phyloP scores from a whole-genome alignment of 2,329 filamentous ascomycete species.

The Penicillium vulpinum region DNA sequence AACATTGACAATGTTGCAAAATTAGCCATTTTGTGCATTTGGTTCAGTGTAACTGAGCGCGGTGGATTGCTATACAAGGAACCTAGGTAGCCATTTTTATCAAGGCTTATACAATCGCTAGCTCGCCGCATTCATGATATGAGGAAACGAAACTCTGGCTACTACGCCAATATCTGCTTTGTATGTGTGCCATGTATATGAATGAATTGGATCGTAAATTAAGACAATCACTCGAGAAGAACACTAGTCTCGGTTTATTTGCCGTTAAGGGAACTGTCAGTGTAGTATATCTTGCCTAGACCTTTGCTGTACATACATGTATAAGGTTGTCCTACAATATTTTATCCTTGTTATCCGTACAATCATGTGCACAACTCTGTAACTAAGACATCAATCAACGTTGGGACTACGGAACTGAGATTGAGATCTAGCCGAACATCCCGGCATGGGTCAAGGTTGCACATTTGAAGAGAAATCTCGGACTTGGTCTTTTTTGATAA shows the following conservation, averaged over 20 bases:
- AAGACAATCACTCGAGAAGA: background rate
- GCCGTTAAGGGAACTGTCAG: background rate
- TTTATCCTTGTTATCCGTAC: background rate
- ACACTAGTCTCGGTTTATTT: background rate
- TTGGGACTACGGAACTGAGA: background rate
- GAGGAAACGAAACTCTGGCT: background rate
- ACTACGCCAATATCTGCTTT: background rate
- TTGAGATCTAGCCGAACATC: background rate
- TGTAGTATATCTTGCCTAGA: background rate
- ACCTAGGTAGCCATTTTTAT: background rate
- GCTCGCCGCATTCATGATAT: background rate
- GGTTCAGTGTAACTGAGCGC: background rate
- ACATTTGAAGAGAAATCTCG: background rate
- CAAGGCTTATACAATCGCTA: background rate
- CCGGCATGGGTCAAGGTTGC: background rate
- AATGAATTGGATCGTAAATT: background rate
- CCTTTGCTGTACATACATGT: background rate
- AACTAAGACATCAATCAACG: conserved; percentile 1
- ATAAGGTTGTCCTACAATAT: background rate
- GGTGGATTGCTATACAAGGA: background rate
- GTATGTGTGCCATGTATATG: background rate
- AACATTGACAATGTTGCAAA: conserved; percentile 1
- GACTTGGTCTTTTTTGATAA: too few species aligned
- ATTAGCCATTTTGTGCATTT: background rate
- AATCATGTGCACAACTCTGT: background rate